phyloP scores from a whole-genome alignment of 2,329 filamentous ascomycete genomes.

The Colletotrichum liaoningense region DNA sequence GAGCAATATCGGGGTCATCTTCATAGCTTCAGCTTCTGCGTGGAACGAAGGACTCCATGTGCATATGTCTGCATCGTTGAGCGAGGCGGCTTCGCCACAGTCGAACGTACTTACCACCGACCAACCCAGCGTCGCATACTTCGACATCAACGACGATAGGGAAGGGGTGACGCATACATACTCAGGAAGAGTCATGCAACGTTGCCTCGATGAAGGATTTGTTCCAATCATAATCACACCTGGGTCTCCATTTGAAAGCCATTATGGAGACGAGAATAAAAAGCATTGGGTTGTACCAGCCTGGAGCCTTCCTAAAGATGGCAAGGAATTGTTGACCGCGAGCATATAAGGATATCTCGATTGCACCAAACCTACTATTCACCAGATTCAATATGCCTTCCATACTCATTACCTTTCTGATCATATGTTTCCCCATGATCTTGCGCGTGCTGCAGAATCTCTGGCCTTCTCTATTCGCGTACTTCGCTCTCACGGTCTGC shows the following conservation, averaged over 20 bases:
- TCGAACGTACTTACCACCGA: neutral
- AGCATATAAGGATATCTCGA: neutral
- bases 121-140: neutral
- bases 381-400: too few species aligned
- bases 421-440: neutral
- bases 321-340: too few species aligned
- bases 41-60: neutral
- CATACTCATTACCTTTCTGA: neutral
- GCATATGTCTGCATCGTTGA: neutral
- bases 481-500: neutral
- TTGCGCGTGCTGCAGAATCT: neutral
- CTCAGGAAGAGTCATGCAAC: neutral
- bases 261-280: neutral
- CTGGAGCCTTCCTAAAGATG: neutral
- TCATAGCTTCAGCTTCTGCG: neutral
- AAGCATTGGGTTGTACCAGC: neutral
- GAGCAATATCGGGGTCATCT: neutral
- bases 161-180: neutral
- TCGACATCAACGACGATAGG: slow-evolving; percentile 2
- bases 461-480: neutral
- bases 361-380: neutral
- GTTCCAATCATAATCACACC: neutral
- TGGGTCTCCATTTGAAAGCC: neutral
- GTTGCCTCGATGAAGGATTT: neutral
- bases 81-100: neutral